Base-by-base conservation (phyloP, 257 asterid genomes). In the Thymus mandschuricus region DNA sequence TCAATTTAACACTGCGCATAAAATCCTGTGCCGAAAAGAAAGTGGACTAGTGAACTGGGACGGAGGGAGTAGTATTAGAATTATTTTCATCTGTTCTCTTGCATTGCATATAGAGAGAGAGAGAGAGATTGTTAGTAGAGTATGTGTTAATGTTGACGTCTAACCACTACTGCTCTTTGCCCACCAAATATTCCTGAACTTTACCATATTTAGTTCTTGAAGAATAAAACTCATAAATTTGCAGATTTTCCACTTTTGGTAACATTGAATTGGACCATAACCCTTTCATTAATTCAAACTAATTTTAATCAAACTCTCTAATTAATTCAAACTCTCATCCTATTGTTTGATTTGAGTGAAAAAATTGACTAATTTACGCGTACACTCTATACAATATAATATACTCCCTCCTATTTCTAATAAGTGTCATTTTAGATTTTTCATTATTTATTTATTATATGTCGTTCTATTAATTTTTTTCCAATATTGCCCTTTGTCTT, bases 171-270 rank as follows among this genome's bases (percentile, higher is more conserved):
- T 71, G 79, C 76, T 65, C 58, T 64, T 52, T 69, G 55, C 77
- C 70, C 55, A 75, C 78, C 82, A 79, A 79, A 77, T 84, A 77
- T 81, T 81, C 87, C 85, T 81, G 79, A 83, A 40, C 10, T 72
- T 81, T 79, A 8, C 86, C 76, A 79, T 57, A 81, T 81, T 44
- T 75, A 64, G 80, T 10, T 61, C 35, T 43, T 44, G 12, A 64
- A 28, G 57, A 28, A 21, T n/a, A 50, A 46, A 62, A 60, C 29
- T 52, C 71, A 75, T 65, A 54, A 21, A 69, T 31, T 15, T 67
- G 41, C 41, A 38, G 41, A 38, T 38, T 50, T 79, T 67, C 82
- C 70, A 41, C 0, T 69, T 52, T 12, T 0, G 72, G 75, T 1
- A 43, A 11, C 8, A 57, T 57, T 5, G 8, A 10, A 5, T 58